phyloP scores from a whole-genome alignment of 148 eudicot species.

The Rhododendron williamsianum region DNA sequence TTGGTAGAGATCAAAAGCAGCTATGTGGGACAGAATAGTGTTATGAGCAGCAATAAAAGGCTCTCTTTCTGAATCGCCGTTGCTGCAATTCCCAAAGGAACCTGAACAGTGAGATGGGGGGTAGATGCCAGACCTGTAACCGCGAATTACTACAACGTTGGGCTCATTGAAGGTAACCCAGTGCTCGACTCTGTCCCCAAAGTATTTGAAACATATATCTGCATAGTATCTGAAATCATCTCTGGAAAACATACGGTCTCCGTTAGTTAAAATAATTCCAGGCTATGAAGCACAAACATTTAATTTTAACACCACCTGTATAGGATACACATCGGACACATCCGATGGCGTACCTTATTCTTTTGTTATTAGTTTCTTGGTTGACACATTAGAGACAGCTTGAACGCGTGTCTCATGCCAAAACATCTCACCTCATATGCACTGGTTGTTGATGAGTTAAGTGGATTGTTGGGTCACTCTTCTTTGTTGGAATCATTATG shows the following conservation, averaged over 20 bases:
- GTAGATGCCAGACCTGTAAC: slow-evolving; percentile 48
- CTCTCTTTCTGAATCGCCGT: slow-evolving; percentile 63
- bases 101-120: slow-evolving; percentile 67
- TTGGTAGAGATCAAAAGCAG: slow-evolving; percentile 46
- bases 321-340: neutral
- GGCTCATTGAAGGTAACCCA: slow-evolving; percentile 78
- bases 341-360: neutral
- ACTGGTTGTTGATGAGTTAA: neutral
- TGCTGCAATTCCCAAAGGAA: slow-evolving; percentile 50
- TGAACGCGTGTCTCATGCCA: neutral
- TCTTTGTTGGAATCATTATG: neutral
- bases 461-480: neutral
- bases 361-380: neutral
- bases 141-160: slow-evolving; percentile 35
- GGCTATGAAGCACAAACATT: neutral
- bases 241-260: slow-evolving; percentile 26
- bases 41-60: slow-evolving; percentile 71
- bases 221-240: slow-evolving; percentile 57
- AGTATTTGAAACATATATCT: slow-evolving; percentile 49
- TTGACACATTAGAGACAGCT: neutral
- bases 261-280: neutral
- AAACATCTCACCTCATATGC: neutral
- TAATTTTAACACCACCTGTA: neutral
- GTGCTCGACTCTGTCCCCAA: slow-evolving; percentile 56
- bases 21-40: slow-evolving; percentile 60